A percentile compares a stretch with the other conserved stretches of the same genome.
These are phyloP conservation scores for Schwanniomyces yamadae DNA, from an alignment of 805 yeast genomes.

Conservation along the genomic window DNA sequence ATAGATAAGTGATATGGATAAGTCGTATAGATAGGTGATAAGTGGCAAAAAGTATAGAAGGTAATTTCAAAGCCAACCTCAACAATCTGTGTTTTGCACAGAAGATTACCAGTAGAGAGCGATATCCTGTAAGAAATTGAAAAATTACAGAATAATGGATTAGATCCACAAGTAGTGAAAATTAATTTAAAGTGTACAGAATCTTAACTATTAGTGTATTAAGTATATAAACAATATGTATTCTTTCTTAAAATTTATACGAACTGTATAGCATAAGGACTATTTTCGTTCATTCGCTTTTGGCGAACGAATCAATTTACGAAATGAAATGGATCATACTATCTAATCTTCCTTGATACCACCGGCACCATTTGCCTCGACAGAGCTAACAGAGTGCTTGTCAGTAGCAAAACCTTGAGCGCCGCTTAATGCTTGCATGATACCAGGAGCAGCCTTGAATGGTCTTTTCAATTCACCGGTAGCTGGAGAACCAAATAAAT, in stretches of 20 bases:
- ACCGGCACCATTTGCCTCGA: slow-evolving; percentile 82
- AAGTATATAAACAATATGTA: background rate
- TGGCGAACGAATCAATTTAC: background rate
- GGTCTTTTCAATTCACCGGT: slow-evolving; percentile 94
- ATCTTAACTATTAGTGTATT: too few species aligned
- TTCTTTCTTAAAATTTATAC: background rate
- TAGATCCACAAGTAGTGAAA: too few species aligned
- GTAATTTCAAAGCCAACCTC: too few species aligned
- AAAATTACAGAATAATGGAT: too few species aligned
- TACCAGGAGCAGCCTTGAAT: slow-evolving; percentile 72
- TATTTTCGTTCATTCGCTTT: background rate
- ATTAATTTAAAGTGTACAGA: too few species aligned
- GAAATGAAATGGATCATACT: slow-evolving; percentile 1
- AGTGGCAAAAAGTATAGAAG: too few species aligned
- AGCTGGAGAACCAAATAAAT: slow-evolving; percentile 79
- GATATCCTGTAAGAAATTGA: too few species aligned
- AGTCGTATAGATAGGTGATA: too few species aligned
- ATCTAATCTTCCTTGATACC: slow-evolving; percentile 83
- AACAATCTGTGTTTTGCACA: too few species aligned
- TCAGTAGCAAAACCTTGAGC: slow-evolving; percentile 67
- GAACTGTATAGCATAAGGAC: too few species aligned
- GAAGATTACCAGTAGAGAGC: too few species aligned
- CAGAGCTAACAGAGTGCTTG: slow-evolving; percentile 79
- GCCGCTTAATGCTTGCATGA: slow-evolving; percentile 63
- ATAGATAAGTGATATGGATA: too few species aligned